phyloP scores from a whole-genome alignment of 192 early-diverging fungal species.

The Coemansia sp. region DNA sequence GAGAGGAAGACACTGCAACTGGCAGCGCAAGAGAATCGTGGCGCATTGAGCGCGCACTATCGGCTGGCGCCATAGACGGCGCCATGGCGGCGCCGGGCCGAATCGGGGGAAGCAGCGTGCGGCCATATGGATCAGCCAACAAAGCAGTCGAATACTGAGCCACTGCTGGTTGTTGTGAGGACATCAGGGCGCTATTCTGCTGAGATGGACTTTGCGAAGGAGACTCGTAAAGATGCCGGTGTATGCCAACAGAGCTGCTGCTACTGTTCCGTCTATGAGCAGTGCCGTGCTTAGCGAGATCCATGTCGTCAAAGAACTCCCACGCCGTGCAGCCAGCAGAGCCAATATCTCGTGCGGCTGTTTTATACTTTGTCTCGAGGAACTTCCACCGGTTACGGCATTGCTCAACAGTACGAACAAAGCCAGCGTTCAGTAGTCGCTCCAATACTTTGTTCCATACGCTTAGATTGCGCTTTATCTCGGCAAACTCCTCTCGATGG shows the following conservation, averaged over 20 bases:
- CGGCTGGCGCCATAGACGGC: neutral
- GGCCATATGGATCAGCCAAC: conserved; percentile 39
- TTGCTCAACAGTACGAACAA: conserved; percentile 57
- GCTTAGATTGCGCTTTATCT: conserved; percentile 58
- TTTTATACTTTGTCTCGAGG: conserved; percentile 55
- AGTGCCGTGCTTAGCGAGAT: conserved; percentile 39
- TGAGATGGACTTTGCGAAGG: conserved; percentile 8
- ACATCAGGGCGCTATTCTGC: neutral
- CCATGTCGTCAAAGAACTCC: conserved; percentile 58
- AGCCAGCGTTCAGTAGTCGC: conserved; percentile 45
- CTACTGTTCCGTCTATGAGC: conserved; percentile 20
- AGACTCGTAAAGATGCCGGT: conserved; percentile 1
- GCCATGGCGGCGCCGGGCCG: conserved; percentile 16
- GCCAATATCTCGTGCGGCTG: conserved; percentile 32
- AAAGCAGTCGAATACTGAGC: conserved; percentile 14
- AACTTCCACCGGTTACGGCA: conserved; percentile 61
- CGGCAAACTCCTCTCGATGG: conserved; percentile 55
- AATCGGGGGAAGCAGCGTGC: conserved; percentile 49
- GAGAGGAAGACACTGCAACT: neutral
- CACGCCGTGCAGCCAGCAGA: conserved; percentile 31
- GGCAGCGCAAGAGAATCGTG: neutral
- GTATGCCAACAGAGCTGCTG: conserved; percentile 1
- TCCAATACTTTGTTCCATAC: conserved; percentile 60
- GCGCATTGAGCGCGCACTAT: conserved; percentile 1
- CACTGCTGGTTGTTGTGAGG: neutral